Evolutionary conservation across 1,284 basidiomycete genomes (phyloP), one percentile per base, ranked within the genome.

Genomic region (Caloboletus firmus): DNA sequence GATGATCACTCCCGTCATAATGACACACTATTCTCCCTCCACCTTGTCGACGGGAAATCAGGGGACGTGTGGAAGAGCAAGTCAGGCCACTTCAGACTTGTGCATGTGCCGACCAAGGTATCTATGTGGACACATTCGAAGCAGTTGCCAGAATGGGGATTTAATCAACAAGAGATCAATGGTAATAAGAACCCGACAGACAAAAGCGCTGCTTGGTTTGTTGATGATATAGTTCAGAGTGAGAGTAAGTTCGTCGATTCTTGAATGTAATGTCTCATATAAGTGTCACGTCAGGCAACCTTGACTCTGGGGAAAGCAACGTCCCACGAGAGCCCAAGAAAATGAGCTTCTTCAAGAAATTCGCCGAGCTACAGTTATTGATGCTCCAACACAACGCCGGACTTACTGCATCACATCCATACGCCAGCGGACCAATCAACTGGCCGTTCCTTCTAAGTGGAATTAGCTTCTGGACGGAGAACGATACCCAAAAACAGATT

Each of bases 371-470:
- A 39, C 97, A 99, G 68, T 72, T 95, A 42, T 78, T 95, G 54
- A 99, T 99, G 97, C 77, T 98, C 58, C 93, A 97, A 70, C 96
- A 99, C 76, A 99, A 99, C 67, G 93, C 95, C 12, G 95, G 94
- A 17, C 78, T 99, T 52, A 98, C 94, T 22, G 89, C 93, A 18
- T 90, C 87, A 12, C 97, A 99, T 70, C 97, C 97, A 37, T 99
- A 99, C 69, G 95, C 95, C 1, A 92, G 90, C 55, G 82, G 82
- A 13, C 95, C 97, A 1, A 89, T 98, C 74, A 95, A 97, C 69
- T 99, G 97, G 97, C 97, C 97, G 1, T 98, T 99, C 83, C 80
- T 95, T 45, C 75, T 98, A 32, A 90, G 81, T 58, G 97, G 97
- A 47, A 98, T 99, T 73, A 95, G 91, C 65, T 99, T 99, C 81